phyloP scores from a whole-genome alignment of 2,329 filamentous ascomycete genomes.

The Hypomyces rosellus region DNA sequence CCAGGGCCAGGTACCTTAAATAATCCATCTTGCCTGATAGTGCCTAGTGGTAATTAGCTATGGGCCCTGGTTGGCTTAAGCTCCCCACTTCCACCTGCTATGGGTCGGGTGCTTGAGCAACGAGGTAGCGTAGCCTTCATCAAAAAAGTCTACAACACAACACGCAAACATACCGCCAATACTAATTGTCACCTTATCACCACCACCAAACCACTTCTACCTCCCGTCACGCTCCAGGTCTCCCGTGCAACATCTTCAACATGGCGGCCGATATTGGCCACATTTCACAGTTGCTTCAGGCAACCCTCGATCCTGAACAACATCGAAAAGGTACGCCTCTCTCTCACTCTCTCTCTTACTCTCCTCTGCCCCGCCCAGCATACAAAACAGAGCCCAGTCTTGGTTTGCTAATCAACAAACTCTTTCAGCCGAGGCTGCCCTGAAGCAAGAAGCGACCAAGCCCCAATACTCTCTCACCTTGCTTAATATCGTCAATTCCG shows the following conservation, averaged over 20 bases:
- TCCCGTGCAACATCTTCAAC: slow-evolving; percentile 20
- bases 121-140: slow-evolving; percentile 3
- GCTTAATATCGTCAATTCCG: slow-evolving; percentile 81
- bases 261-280: slow-evolving; percentile 53
- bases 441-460: slow-evolving; percentile 73
- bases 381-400: slow-evolving; percentile 16
- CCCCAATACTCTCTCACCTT: slow-evolving; percentile 83
- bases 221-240: background rate
- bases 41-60: too few species aligned
- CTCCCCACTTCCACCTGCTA: slow-evolving; percentile 7
- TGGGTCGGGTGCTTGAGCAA: background rate
- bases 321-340: slow-evolving; percentile 72
- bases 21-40: too few species aligned
- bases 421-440: slow-evolving; percentile 66
- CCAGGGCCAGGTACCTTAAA: too few species aligned
- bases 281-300: slow-evolving; percentile 79
- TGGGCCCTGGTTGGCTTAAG: background rate
- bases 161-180: slow-evolving; percentile 13
- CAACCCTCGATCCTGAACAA: slow-evolving; percentile 79
- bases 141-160: slow-evolving; percentile 8
- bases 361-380: slow-evolving; percentile 2
- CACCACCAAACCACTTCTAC: background rate
- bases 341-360: slow-evolving; percentile 10
- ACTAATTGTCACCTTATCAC: slow-evolving; percentile 7
- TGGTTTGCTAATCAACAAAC: slow-evolving; percentile 32